Conservation (phyloP, 176 grass and related monocot genomes). For the Metroxylon sagu region DNA sequence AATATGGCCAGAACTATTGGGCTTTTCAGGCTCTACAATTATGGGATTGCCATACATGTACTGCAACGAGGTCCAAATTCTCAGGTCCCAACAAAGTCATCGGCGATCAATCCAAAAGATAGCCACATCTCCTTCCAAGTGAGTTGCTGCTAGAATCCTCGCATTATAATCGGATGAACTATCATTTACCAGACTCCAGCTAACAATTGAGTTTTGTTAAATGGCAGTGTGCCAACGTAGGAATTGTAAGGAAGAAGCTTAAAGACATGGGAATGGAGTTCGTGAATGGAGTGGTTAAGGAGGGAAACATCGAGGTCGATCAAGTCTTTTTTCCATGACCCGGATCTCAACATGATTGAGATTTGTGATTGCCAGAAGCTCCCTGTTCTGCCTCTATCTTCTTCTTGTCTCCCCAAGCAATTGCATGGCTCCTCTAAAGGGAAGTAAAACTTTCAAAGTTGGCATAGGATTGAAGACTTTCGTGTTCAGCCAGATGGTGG, state of each 20-base stretch:
- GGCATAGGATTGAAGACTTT: too few species aligned
- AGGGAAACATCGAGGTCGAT: conserved; percentile 44
- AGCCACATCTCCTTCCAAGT: conserved; percentile 87
- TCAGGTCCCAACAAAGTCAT: background rate
- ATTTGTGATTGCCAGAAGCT: conserved; percentile 63
- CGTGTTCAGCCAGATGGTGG: too few species aligned
- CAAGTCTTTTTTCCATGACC: conserved; percentile 90
- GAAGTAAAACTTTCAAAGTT: too few species aligned
- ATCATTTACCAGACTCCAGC: too few species aligned
- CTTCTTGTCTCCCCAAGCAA: too few species aligned
- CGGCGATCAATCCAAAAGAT: conserved; percentile 51
- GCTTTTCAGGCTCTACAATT: conserved; percentile 42
- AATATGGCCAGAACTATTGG: too few species aligned
- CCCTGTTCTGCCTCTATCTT: conserved; percentile 3
- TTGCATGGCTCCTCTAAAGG: too few species aligned
- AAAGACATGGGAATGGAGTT: conserved; percentile 24
- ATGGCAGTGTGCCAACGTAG: conserved; percentile 53
- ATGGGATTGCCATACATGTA: conserved; percentile 63
- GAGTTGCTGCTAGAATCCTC: background rate
- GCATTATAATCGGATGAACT: too few species aligned
- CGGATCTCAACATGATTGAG: conserved; percentile 70
- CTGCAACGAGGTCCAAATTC: conserved; percentile 31
- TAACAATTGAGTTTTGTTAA: background rate
- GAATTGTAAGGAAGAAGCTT: conserved; percentile 30
- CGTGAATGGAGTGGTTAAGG: conserved; percentile 29